phyloP scores from a whole-genome alignment of 176 grass and related monocot genomes.

The Tillandsia fasciculata region DNA sequence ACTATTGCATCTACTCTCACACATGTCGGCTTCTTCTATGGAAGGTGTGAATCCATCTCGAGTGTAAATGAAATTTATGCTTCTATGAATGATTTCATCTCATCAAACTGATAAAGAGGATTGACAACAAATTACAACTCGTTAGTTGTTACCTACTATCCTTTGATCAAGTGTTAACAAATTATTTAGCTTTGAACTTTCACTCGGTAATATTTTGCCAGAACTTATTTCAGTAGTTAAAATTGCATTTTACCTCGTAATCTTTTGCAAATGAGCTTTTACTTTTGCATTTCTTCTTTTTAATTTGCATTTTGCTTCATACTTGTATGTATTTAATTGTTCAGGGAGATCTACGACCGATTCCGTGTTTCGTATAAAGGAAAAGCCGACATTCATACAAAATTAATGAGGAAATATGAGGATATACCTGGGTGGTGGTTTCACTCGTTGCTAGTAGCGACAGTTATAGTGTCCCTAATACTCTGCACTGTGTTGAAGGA shows the following conservation, averaged over 20 bases:
- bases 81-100: neutral
- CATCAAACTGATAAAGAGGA: too few species aligned
- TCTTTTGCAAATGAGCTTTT: too few species aligned
- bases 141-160: neutral
- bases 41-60: constrained; percentile 31
- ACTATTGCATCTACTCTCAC: constrained; percentile 62
- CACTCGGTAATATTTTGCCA: too few species aligned
- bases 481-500: constrained; percentile 68
- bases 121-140: too few species aligned
- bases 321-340: neutral
- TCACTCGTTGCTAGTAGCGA: constrained; percentile 27
- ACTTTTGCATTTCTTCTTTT: too few species aligned
- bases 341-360: constrained; percentile 66
- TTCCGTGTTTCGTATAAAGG: constrained; percentile 44
- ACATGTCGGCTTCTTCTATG: constrained; percentile 67
- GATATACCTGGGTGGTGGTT: constrained; percentile 96
- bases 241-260: too few species aligned
- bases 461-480: constrained; percentile 26
- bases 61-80: neutral
- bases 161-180: neutral
- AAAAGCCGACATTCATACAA: constrained; percentile 76
- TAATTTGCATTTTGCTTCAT: too few species aligned
- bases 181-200: too few species aligned
- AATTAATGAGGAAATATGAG: constrained; percentile 62
- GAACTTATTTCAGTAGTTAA: too few species aligned